Evolutionary conservation across 2,329 filamentous ascomycete species (phyloP), one percentile per base, ranked within the genome.

Genomic region (Pyrenophora graminea): DNA sequence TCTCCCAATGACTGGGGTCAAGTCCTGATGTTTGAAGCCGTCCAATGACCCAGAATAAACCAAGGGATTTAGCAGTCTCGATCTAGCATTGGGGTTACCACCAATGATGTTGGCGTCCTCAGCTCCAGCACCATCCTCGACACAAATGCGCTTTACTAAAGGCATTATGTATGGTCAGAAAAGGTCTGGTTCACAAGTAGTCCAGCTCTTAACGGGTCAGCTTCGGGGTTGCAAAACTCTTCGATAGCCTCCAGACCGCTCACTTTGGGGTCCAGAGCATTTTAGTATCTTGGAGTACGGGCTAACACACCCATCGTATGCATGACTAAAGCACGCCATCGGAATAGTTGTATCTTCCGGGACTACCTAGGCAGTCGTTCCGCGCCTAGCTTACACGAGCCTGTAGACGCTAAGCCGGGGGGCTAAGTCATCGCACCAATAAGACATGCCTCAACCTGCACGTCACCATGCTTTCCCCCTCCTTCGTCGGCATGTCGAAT

Each of bases 1-100:
- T 17, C 72, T 72, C 12, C 80, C 80, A 54, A 82, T 81, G 15
- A 77, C 70, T 6, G 79, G 79, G 2, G 80, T 83, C 2, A 80
- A 68, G 47, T 82, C 79, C 45, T 64, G 64, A 7, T 63, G 49
- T 37, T 58, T 61, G 48, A 63, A 66, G 10, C 12, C 38, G 19
- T 67, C 64, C 34, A 68, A 39, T 9, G 61, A 56, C n/a, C 65
- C 64, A 2, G 61, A 62, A 44, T 68, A 65, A 3, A 46, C 17
- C 37, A 68, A 46, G 8, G 64, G 63, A 44, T 65, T 56, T 6
- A 48, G 17, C 10, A 65, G 49, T 32, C 59, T 62, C 23, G 64
- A 56, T 19, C 61, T 51, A n/a, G 65, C 65, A 31, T 25, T 53
- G n/a, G 53, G 38, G 43, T 66, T 51, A 1, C 65, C 64, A 6